These are phyloP conservation scores for Neopestalotiopsis clavispora DNA, from an alignment of 2,329 filamentous ascomycete genomes.

Conservation along the genomic window DNA sequence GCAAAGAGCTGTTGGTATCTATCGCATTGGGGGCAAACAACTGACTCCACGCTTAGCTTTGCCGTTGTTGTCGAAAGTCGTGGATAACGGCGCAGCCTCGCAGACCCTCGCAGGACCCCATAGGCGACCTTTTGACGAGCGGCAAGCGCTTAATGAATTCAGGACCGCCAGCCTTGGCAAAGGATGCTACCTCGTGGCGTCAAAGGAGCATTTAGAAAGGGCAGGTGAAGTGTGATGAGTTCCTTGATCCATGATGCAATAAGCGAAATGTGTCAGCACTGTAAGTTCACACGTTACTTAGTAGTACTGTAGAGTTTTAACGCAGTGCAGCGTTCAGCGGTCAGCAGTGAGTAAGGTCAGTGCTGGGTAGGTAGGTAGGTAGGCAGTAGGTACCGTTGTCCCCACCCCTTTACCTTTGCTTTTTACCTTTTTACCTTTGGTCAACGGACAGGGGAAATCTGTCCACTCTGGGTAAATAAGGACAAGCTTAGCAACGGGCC, in stretches of 20 bases:
- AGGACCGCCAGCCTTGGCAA: not conserved
- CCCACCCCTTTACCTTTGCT: not conserved
- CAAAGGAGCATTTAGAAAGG: not conserved
- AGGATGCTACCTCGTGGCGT: not conserved
- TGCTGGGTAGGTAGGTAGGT: too few relatives aligned
- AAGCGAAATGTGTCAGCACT: not conserved
- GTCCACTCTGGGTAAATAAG: not conserved
- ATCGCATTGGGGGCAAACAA: not conserved
- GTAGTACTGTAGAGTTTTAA: too few relatives aligned
- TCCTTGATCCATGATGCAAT: not conserved
- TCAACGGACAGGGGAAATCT: slow-evolving; percentile 2
- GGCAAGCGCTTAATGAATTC: not conserved
- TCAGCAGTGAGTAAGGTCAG: too few relatives aligned
- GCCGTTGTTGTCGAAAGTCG: not conserved
- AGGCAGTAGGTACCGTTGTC: not conserved
- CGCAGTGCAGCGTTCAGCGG: too few relatives aligned
- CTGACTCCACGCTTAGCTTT: not conserved
- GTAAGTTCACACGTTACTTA: not conserved
- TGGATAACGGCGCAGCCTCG: not conserved
- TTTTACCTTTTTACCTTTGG: not conserved
- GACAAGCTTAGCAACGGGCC: slow-evolving; percentile 1
- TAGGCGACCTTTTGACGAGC: not conserved
- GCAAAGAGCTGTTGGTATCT: not conserved
- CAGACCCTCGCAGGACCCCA: not conserved
- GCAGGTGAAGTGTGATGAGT: not conserved